These are phyloP conservation scores for Massariosphaeria phaeospora DNA, from an alignment of 495 filamentous ascomycete species.

Conservation along the genomic window DNA sequence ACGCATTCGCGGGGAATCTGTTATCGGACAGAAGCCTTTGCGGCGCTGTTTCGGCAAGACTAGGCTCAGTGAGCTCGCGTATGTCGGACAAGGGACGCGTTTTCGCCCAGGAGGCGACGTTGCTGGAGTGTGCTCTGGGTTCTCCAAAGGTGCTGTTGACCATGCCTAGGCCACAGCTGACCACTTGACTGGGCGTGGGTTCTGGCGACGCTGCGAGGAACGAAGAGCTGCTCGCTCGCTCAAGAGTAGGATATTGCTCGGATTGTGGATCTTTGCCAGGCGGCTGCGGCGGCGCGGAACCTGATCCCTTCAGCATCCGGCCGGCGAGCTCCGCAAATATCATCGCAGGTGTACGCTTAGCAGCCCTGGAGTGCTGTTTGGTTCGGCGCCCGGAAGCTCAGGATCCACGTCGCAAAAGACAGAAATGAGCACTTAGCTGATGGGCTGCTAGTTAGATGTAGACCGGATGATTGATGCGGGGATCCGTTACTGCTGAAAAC, in stretches of 20 bases:
- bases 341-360: slow-evolving; percentile 15
- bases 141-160: slow-evolving; percentile 19
- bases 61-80: slow-evolving; percentile 44
- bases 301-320: slow-evolving; percentile 29
- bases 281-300: background rate
- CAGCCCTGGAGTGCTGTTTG: background rate
- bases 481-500: slow-evolving; percentile 29
- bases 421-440: slow-evolving; percentile 23
- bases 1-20: slow-evolving; percentile 5
- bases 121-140: slow-evolving; percentile 12
- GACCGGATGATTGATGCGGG: slow-evolving; percentile 22
- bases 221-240: slow-evolving; percentile 1
- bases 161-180: slow-evolving; percentile 28
- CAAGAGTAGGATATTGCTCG: slow-evolving; percentile 4
- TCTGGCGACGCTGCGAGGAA: slow-evolving; percentile 1
- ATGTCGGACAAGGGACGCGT: slow-evolving; percentile 43
- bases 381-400: background rate
- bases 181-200: background rate
- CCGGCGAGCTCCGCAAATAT: slow-evolving; percentile 18
- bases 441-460: slow-evolving; percentile 17
- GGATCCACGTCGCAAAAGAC: slow-evolving; percentile 1
- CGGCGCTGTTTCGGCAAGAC: slow-evolving; percentile 38
- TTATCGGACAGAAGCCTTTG: slow-evolving; percentile 17
- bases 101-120: slow-evolving; percentile 34
- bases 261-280: slow-evolving; percentile 16